Base-by-base conservation (phyloP, 495 filamentous ascomycete species). In the Hypoxylon lenormandii region DNA sequence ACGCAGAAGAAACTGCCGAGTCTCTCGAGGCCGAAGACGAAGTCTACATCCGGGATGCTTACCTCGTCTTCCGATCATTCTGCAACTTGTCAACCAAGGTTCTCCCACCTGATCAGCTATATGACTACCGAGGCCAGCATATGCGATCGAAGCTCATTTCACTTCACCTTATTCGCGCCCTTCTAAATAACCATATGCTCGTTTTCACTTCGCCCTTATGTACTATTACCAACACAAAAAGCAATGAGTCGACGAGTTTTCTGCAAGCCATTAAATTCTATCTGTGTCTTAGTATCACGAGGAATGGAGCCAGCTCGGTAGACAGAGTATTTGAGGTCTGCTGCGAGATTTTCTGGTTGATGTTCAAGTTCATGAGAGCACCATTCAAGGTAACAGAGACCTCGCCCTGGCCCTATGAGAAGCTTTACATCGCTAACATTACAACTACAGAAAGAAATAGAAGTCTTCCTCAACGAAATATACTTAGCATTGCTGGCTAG, bases 121-220 rank as follows among this genome's bases (percentile, higher is more conserved):
- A 94, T 60, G 96, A 99, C 72, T 80, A 97, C 40, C 94, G 92
- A 52, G 93, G 92, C 4, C 92, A 97, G 65, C 91, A 93, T 19
- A 98, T 99, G 96, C 88, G 96, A 43, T 97, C 94, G 16, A 99
- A 99, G 78, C 81, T 99, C 28, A 87, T 99, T 61, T 97, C 95
- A 6, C 85, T 99, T 15, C 93, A 97, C 73, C 87, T 98, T 42
- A 92, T 98, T 54, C 93, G 97, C 75, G 96, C 92, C 33, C 88
- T 96, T 54, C 86, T 99, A 48, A 93, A 97, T 77, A 97, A 96
- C 78, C 89, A 98, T 73, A 89, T 92, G 68, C 73, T 85, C 28
- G 89, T 95, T 19, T 97, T 99, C 75, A 91, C 91, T 13, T 96
- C 92, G 46, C 93, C 95, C 1, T 81, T 92, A 36, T 91, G 92